Evolutionary conservation across 768 basidiomycete genomes (phyloP), one percentile per base, ranked within the genome.

Genomic region (Epithele typhae): DNA sequence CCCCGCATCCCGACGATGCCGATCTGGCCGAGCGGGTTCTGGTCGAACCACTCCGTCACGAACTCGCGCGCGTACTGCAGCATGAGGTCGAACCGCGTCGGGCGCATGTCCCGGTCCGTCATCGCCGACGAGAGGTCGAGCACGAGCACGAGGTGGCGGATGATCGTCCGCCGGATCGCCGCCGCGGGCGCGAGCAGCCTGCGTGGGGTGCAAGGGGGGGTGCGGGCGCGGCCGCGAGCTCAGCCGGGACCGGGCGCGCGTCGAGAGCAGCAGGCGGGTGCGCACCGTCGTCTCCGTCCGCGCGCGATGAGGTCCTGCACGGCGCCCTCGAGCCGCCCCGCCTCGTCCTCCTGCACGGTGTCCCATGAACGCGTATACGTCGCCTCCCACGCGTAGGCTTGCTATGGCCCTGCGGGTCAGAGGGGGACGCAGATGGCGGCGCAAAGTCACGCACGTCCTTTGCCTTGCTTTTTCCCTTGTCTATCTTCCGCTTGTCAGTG

Each of bases 1-100:
- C 89, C 81, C 19, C 93, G 74, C 80, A 98, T 92, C 5, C 90
- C 92, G 15, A 98, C 91, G 24, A 98, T 71, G 1, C 93, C 95
- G 53, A 99, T 90, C 67, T 98, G 96, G 18, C 95, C 94, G 11
- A 99, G 74, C 1, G 96, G 96, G 60, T 99, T 99, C 69, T 98
- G 96, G 68, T 99, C 96, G 65, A 98, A 99, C 94, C 95, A 99
- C 64, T 99, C 96, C 6, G 78, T 72, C 23, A 98, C 77, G 55
- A 98, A 99, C 57, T 91, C 90, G 48, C 92, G 79, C 12, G 92
- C 80, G 62, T 94, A 95, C 59, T 93, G 85, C 36, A 98, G 68
- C 58, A 84, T 86, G 25, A 99, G 66, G 60, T 96, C 94, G 56
- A 95, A 94, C 46, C 96, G 79, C 18, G 90, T 92, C 10, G 94